Evolutionary conservation across 2,329 filamentous ascomycete genomes (phyloP).

Genomic region (Colletotrichum echinochloae): DNA sequence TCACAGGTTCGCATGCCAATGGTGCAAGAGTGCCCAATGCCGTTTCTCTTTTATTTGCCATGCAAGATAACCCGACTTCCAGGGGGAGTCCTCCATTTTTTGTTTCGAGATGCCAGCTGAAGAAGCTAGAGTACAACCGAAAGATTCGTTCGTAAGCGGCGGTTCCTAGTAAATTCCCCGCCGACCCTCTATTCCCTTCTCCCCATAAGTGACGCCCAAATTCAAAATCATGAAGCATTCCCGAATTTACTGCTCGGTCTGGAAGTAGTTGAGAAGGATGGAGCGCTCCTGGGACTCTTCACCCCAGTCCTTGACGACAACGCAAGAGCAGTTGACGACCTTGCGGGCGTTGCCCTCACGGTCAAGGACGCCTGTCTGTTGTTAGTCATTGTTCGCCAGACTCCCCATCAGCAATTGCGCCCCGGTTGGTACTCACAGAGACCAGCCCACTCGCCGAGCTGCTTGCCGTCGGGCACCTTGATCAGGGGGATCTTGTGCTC

Average conservation of each 20-base stretch:
- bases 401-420: slow-evolving; percentile 5
- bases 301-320: slow-evolving; percentile 99
- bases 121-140: slow-evolving; percentile 61
- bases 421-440: slow-evolving; percentile 79
- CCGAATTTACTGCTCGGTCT: slow-evolving; percentile 78
- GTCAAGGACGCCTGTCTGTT: slow-evolving; percentile 86
- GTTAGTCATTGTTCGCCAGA: slow-evolving; percentile 46
- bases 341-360: slow-evolving; percentile 99
- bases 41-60: slow-evolving; percentile 43
- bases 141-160: slow-evolving; percentile 46
- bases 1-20: slow-evolving; percentile 3
- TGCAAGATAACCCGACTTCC: slow-evolving; percentile 51
- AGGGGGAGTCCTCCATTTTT: slow-evolving; percentile 51
- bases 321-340: slow-evolving; percentile 99
- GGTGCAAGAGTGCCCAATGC: slow-evolving; percentile 40
- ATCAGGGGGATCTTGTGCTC: slow-evolving; percentile 99
- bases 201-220: slow-evolving; percentile 48
- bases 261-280: slow-evolving; percentile 99
- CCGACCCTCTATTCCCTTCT: slow-evolving; percentile 39
- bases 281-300: slow-evolving; percentile 99
- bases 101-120: slow-evolving; percentile 57
- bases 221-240: slow-evolving; percentile 44
- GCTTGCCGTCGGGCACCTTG: slow-evolving; percentile 99
- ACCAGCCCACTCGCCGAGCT: slow-evolving; percentile 99
- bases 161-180: slow-evolving; percentile 31